Base-by-base conservation (phyloP, 164 flowering plant genomes). In the Vitis labrusca region DNA sequence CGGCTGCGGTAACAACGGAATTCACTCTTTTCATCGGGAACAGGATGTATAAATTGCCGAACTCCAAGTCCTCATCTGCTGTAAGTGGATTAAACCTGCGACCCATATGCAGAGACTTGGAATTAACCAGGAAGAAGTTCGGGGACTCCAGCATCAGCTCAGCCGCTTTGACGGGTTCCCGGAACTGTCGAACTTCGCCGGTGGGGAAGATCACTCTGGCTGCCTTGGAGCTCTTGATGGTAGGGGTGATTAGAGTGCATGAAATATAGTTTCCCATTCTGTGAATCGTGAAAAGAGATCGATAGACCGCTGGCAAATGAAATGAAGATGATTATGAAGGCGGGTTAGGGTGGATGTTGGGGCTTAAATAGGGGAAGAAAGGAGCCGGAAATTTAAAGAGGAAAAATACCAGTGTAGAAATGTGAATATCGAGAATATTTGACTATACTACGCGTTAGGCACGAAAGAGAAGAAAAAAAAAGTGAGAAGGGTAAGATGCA, bases 61-160 rank as follows among this genome's bases (percentile, higher is more conserved):
- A 66, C 72, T 88, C 88, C 58, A 88, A 64, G 50, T 84, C 89
- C 61, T 86, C 88, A 50, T 88, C 92, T 1, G 92, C 92, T n/a
- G 23, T 50, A 17, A 88, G 84, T 2, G 89, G 80, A 16, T 80
- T 68, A 68, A 88, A 88, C 60, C 87, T 70, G 56, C 79, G 69
- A 2, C 86, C 86, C 9, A 83, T 82, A 54, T 76, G 78, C 47
- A 87, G 70, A 3, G 89, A 79, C 50, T 57, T 55, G 4, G 89
- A 74, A 59, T 78, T 80, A 11, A 65, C 81, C 5, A 84, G 52
- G 76, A 85, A 87, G 74, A 32, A 77, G 23, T 61, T 74, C 0
- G 91, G 89, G 14, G 69, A 70, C 65, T 87, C 91, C 11, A 87
- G 70, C 91, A 87, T 87, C 5, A 87, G 81, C 78, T 87, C 91